Evolutionary conservation across 306 rosid genomes (phyloP).

Genomic region (Vigna trinervia): DNA sequence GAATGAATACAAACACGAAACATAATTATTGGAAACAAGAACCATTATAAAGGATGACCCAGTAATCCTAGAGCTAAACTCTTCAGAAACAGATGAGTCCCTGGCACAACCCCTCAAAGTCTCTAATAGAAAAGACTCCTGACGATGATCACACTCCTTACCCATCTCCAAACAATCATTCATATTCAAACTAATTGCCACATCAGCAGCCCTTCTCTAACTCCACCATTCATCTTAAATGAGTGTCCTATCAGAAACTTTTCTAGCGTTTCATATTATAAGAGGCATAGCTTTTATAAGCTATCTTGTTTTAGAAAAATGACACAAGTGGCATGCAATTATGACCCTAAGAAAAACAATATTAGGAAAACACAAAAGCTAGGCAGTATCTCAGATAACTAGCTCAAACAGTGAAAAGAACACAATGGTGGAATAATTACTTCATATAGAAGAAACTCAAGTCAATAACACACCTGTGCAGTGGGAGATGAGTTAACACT

Average conservation of each 20-base stretch:
- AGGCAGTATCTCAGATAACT: constrained; percentile 19
- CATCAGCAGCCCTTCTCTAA: no score
- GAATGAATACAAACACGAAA: no score
- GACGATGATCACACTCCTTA: no score
- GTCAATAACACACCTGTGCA: constrained; percentile 62
- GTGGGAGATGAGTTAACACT: constrained; percentile 80
- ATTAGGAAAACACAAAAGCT: neutral
- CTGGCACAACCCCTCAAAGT: no score
- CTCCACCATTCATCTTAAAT: no score
- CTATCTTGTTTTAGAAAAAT: neutral
- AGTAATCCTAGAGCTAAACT: no score
- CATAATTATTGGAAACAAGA: no score
- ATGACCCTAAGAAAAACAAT: neutral
- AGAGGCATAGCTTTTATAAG: neutral
- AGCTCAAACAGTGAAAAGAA: constrained; percentile 36
- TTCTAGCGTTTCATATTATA: neutral
- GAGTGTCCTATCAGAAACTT: neutral
- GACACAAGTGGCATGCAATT: neutral
- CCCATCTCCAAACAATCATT: no score
- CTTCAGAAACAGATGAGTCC: no score
- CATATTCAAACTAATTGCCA: no score
- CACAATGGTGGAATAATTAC: constrained; percentile 12
- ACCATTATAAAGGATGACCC: no score
- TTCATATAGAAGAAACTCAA: constrained; percentile 9
- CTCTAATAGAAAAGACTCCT: no score